Percentiles rank a stretch among this genome's conserved stretches.
phyloP scores from a whole-genome alignment of 2,329 filamentous ascomycete species.

The Aspergillus fructus region DNA sequence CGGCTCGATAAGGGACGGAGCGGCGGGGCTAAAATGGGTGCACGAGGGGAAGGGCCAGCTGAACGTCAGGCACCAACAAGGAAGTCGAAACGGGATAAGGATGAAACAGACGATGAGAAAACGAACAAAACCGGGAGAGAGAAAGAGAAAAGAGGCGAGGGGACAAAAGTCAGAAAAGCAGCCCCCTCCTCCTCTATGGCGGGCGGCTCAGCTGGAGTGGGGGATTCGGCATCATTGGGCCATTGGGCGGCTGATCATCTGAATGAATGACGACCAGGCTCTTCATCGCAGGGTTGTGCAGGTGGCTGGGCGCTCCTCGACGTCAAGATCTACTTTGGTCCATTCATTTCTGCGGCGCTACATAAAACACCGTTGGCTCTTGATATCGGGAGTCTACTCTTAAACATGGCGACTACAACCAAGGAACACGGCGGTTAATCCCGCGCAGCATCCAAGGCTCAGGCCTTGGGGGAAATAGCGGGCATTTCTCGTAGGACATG shows the following conservation, averaged over 20 bases:
- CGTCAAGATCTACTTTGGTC: background rate
- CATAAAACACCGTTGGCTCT: background rate
- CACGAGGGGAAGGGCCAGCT: background rate
- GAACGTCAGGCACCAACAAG: background rate
- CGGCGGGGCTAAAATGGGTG: background rate
- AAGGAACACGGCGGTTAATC: constrained; percentile 16
- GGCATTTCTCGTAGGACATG: background rate
- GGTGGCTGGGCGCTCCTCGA: background rate
- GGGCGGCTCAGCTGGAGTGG: constrained; percentile 24
- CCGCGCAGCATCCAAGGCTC: constrained; percentile 12
- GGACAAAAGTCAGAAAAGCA: constrained; percentile 6
- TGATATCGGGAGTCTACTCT: background rate
- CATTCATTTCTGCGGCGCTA: background rate
- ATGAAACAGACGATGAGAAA: constrained; percentile 4
- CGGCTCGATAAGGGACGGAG: background rate
- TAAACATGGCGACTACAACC: background rate
- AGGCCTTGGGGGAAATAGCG: background rate
- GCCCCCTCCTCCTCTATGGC: constrained; percentile 8
- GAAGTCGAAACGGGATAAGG: background rate
- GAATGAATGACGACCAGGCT: constrained; percentile 7
- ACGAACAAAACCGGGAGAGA: background rate
- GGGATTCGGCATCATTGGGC: constrained; percentile 17
- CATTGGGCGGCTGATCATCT: constrained; percentile 16
- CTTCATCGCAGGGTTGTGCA: background rate
- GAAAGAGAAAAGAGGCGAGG: constrained; percentile 8